phyloP scores from a whole-genome alignment of 2,329 filamentous ascomycete species.

The Simplicillium aogashimaense region DNA sequence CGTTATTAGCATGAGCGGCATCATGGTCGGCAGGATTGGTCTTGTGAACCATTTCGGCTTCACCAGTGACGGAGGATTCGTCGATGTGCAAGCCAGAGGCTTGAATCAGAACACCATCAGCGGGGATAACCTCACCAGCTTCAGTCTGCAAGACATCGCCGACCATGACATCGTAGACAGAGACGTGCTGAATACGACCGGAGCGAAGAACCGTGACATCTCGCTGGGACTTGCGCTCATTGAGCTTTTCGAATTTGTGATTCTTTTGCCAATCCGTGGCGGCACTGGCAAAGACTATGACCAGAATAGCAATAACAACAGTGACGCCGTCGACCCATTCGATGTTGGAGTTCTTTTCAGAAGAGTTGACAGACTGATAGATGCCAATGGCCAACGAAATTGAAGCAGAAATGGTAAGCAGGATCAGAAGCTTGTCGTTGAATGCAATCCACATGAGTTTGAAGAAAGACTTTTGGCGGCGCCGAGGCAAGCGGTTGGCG shows the following conservation, averaged over 20 bases:
- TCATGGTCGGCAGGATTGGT: conserved; percentile 46
- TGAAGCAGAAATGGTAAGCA: conserved; percentile 60
- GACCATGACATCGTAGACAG: conserved; percentile 60
- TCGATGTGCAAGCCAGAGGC: conserved; percentile 53
- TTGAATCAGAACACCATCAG: conserved; percentile 60
- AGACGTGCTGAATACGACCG: conserved; percentile 58
- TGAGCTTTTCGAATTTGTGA: conserved; percentile 69
- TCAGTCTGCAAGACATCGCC: conserved; percentile 67
- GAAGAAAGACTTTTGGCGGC: conserved; percentile 59
- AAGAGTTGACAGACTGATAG: conserved; percentile 56
- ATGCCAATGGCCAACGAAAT: conserved; percentile 67
- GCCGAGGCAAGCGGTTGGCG: conserved; percentile 46
- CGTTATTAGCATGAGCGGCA: conserved; percentile 35
- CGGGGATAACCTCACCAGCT: conserved; percentile 62
- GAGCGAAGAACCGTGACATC: conserved; percentile 68
- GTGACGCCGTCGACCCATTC: conserved; percentile 79
- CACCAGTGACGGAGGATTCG: conserved; percentile 59
- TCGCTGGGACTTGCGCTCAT: conserved; percentile 70
- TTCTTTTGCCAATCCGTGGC: conserved; percentile 78
- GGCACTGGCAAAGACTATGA: conserved; percentile 70
- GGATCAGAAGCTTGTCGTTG: conserved; percentile 70
- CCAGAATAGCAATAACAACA: conserved; percentile 65
- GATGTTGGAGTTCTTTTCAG: conserved; percentile 41
- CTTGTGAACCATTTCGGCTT: conserved; percentile 58
- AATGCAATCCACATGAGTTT: conserved; percentile 66